Evolutionary conservation across 2,329 filamentous ascomycete species (phyloP).

Genomic region (Endothia cerciana): DNA sequence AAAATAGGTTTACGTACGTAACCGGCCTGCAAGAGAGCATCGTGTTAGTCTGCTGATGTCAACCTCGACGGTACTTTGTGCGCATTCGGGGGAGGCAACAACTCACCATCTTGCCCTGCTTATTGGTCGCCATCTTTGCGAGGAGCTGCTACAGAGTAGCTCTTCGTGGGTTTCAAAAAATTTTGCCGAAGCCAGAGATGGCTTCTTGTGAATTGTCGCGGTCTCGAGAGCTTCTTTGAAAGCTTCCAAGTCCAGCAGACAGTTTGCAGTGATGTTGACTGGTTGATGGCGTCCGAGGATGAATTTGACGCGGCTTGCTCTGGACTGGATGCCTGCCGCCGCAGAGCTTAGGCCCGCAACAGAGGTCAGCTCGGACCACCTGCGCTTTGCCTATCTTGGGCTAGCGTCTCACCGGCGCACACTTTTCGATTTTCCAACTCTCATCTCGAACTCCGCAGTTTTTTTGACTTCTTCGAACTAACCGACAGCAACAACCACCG

Average conservation of each 20-base stretch:
- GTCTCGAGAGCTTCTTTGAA: conserved; percentile 41
- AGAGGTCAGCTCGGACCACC: conserved; percentile 33
- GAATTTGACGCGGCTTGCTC: conserved; percentile 30
- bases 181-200: conserved; percentile 44
- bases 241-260: conserved; percentile 50
- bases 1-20: conserved; percentile 60
- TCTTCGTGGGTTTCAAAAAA: conserved; percentile 50
- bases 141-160: conserved; percentile 48
- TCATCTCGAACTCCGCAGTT: conserved; percentile 17
- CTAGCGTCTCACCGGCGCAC: conserved; percentile 30
- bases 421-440: conserved; percentile 25
- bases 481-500: conserved; percentile 24
- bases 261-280: conserved; percentile 9
- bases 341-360: background rate
- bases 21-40: conserved; percentile 63
- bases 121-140: conserved; percentile 72
- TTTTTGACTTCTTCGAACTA: conserved; percentile 17
- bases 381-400: conserved; percentile 28
- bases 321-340: conserved; percentile 22
- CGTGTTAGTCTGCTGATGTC: conserved; percentile 63
- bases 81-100: conserved; percentile 35
- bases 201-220: conserved; percentile 43
- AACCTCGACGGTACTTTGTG: conserved; percentile 49
- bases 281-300: conserved; percentile 20
- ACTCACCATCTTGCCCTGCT: conserved; percentile 99